Evolutionary conservation across 805 yeast genomes (phyloP).

Genomic region (Candida arabinofermentans): DNA sequence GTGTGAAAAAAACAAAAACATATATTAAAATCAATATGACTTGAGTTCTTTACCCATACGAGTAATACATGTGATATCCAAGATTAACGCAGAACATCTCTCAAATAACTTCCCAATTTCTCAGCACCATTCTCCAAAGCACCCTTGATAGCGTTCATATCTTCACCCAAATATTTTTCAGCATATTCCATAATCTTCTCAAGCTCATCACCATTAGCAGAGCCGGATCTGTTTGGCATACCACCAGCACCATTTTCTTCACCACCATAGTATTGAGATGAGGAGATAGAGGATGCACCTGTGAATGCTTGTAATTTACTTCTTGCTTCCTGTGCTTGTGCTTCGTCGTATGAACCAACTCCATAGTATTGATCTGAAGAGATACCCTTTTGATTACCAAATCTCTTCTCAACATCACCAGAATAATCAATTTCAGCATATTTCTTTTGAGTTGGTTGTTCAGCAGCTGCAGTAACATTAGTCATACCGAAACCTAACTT

Average conservation of each 20-base stretch:
- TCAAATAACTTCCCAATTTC: constrained; percentile 76
- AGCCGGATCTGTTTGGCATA: constrained; percentile 25
- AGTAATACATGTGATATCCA: too few species aligned
- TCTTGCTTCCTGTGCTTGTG: constrained; percentile 74
- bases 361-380: constrained; percentile 96
- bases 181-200: constrained; percentile 60
- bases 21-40: too few species aligned
- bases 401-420: constrained; percentile 72
- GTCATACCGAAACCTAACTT: constrained; percentile 90
- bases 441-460: constrained; percentile 20
- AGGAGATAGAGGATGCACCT: constrained; percentile 88
- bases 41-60: too few species aligned
- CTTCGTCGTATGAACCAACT: constrained; percentile 76
- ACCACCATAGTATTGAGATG: constrained; percentile 89
- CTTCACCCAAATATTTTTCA: constrained; percentile 72
- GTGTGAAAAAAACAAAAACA: too few species aligned
- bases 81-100: constrained; percentile 74
- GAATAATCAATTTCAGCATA: constrained; percentile 48
- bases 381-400: constrained; percentile 87
- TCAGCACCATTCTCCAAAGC: constrained; percentile 93
- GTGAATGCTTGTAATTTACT: constrained; percentile 75
- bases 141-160: constrained; percentile 81
- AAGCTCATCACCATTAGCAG: constrained; percentile 40
- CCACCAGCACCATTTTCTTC: constrained; percentile 31
- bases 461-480: constrained; percentile 50